phyloP scores from a whole-genome alignment of 352 stramenopile genomes.

The Pythium sp. region DNA sequence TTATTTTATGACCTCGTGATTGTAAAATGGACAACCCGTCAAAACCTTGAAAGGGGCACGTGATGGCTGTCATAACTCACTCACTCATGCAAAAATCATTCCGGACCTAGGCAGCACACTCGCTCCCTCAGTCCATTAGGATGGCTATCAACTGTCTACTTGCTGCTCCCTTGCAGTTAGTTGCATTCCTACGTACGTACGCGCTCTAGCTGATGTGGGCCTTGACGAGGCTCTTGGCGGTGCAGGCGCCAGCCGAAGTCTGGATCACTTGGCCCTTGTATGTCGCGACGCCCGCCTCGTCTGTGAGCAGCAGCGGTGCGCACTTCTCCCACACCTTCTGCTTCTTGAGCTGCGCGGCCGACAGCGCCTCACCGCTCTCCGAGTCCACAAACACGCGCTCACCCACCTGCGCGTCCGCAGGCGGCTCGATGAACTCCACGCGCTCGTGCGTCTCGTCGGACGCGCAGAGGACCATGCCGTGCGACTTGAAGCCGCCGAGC shows the following conservation, averaged over 20 bases:
- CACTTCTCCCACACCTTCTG: conserved; percentile 86
- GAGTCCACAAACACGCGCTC: conserved; percentile 90
- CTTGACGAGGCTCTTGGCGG: conserved; percentile 55
- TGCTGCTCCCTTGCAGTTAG: too few relatives aligned
- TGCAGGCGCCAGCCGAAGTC: conserved; percentile 64
- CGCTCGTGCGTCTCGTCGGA: conserved; percentile 83
- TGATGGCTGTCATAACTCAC: too few relatives aligned
- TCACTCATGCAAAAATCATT: too few relatives aligned
- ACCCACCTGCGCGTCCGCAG: conserved; percentile 88
- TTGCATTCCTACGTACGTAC: too few relatives aligned
- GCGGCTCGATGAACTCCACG: conserved; percentile 94
- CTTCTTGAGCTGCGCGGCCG: conserved; percentile 84
- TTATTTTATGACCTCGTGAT: not conserved
- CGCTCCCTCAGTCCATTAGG: too few relatives aligned
- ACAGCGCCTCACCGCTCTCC: conserved; percentile 68
- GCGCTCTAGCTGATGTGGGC: conserved; percentile 58
- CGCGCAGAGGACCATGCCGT: conserved; percentile 97
- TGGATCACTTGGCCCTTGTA: conserved; percentile 80
- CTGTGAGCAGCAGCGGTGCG: conserved; percentile 58
- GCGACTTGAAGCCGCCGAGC: conserved; percentile 95
- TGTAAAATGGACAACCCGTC: not conserved
- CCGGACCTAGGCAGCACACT: too few relatives aligned
- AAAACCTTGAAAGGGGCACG: not conserved
- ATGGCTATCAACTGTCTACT: too few relatives aligned
- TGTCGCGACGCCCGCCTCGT: conserved; percentile 64